These are phyloP conservation scores for Pichia sp. DNA, from an alignment of 1,139 yeast genomes.

Conservation along the genomic window DNA sequence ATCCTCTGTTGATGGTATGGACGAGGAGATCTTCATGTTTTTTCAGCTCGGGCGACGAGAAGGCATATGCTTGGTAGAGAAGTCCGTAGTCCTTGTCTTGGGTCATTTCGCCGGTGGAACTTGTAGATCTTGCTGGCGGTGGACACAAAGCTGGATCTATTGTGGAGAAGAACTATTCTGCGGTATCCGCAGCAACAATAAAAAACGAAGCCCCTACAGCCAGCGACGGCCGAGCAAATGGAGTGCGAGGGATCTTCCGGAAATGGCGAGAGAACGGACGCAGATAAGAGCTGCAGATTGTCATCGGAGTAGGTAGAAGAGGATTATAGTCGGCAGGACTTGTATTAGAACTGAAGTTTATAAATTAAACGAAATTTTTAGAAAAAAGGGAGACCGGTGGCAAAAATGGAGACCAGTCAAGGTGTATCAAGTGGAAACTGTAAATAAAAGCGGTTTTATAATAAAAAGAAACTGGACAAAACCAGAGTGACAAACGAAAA, in stretches of 20 bases:
- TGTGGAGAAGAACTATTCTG: not conserved
- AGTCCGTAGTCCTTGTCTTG: not conserved
- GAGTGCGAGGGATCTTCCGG: too few species aligned
- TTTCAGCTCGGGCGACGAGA: slow-evolving; percentile 9
- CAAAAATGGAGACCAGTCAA: not conserved
- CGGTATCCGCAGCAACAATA: not conserved
- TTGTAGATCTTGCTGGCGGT: too few species aligned
- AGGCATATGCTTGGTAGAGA: slow-evolving; percentile 8
- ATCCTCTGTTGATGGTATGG: slow-evolving; percentile 42
- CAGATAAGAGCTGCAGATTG: too few species aligned
- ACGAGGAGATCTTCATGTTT: slow-evolving; percentile 20
- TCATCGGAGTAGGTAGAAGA: too few species aligned
- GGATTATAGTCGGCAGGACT: too few species aligned
- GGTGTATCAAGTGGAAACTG: not conserved
- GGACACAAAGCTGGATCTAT: too few species aligned
- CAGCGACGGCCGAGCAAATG: too few species aligned
- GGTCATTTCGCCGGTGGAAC: not conserved
- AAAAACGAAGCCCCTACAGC: not conserved
- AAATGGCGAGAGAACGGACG: too few species aligned
- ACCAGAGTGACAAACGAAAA: not conserved
- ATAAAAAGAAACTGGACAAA: slow-evolving; percentile 1
- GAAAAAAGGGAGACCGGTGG: too few species aligned
- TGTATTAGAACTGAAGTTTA: too few species aligned
- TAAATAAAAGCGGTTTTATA: not conserved
- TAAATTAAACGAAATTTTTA: too few species aligned